A percentile compares a stretch with the other conserved stretches of the same genome.
Conservation (phyloP, 306 rosid species). For the Pyrus communis region DNA sequence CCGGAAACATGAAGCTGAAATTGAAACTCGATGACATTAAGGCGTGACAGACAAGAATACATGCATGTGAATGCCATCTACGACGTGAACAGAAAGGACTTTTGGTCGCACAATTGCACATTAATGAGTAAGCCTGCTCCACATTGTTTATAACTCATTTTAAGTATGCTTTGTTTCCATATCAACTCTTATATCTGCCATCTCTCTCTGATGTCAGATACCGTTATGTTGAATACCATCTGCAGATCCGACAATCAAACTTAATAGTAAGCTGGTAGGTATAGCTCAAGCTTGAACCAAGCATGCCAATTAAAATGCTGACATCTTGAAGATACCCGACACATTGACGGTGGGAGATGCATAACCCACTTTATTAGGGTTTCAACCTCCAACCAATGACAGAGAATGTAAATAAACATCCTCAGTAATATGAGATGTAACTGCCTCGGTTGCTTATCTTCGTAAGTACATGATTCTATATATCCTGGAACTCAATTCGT, state of each 20-base stretch:
- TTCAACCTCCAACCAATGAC: not conserved
- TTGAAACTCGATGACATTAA: constrained; percentile 54
- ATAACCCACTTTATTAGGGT: not conserved
- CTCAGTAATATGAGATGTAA: not conserved
- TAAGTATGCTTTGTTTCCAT: not conserved
- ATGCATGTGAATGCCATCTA: not conserved
- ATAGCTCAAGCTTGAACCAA: not conserved
- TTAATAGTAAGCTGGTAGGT: not conserved
- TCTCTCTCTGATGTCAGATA: not conserved
- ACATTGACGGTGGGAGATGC: not conserved
- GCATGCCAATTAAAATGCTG: not conserved
- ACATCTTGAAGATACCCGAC: not conserved
- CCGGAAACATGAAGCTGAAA: constrained; percentile 81
- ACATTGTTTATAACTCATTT: not conserved
- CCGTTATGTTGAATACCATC: not conserved
- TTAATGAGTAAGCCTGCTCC: not conserved
- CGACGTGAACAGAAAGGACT: not conserved
- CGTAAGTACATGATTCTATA: not conserved
- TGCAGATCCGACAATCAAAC: not conserved
- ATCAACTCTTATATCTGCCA: not conserved
- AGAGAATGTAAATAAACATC: not conserved
- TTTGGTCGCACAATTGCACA: not conserved
- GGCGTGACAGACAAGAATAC: constrained; percentile 25
- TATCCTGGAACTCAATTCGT: not conserved
- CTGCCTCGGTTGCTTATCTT: not conserved